Base-by-base conservation (phyloP, 2,329 filamentous ascomycete species). In the Bipolaris gigantea region DNA sequence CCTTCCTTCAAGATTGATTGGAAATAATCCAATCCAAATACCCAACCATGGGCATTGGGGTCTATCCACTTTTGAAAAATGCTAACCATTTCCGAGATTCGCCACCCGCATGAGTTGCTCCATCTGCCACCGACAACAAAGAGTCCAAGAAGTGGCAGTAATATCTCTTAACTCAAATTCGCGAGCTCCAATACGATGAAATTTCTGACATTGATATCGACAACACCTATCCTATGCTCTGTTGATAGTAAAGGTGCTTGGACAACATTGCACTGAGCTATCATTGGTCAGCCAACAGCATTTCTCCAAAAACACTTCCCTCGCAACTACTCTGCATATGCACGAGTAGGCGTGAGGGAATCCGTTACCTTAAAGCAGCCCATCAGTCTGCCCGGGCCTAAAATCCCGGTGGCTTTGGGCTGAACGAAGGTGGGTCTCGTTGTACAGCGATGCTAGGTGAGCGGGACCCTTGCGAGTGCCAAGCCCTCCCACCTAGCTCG, bases 401-500 rank as follows among this genome's bases (percentile, higher is more conserved):
- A 7, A 21, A 36, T 27, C 10, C 21, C n/a, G 21, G 43, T 25
- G 43, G 4, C n/a, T 23, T 36, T 13, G 21, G 8, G 15, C 18
- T 53, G 48, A 47, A 50, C 52, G 48, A 53, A 53, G 45, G 48
- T 53, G 59, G 55, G 57, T 55, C n/a, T 32, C 9, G 15, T 23
- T 10, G 15, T 42, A 18, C n/a, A 40, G 55, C 52, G 50, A 52
- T 55, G 53, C 57, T 42, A 19, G 42, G 51, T 50, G 47, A 47
- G 25, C 34, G 55, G 39, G 45, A 61, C 42, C 53, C 44, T 54
- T 58, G 38, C 18, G 44, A 44, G 53, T 34, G 62, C 62, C 63
- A 66, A 65, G 62, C 51, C 55, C 39, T 15, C 25, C 33, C 16
- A 27, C 33, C 47, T 50, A 61, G 58, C 56, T 62, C 61, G 64